These are phyloP conservation scores for Myxozyma monticola DNA, from an alignment of 805 yeast genomes.

Conservation along the genomic window DNA sequence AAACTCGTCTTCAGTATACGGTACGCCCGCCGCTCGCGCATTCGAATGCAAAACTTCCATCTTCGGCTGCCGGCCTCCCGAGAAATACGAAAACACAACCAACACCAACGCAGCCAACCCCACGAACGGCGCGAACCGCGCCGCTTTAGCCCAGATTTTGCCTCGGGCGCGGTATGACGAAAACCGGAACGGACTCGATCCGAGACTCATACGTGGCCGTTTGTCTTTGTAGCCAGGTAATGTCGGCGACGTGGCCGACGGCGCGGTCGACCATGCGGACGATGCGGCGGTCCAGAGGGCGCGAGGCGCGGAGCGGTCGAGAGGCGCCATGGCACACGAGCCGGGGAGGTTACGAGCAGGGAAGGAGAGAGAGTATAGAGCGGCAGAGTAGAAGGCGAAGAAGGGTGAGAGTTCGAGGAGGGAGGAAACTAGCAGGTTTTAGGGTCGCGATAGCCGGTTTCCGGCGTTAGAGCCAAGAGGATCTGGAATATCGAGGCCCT, in stretches of 20 bases:
- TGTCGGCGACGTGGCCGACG: constrained; percentile 1
- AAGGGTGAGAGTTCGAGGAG: too few relatives aligned
- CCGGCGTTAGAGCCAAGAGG: too few relatives aligned
- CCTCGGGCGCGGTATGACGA: constrained; percentile 2
- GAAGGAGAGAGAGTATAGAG: neutral
- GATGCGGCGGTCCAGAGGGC: neutral
- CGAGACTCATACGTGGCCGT: constrained; percentile 8
- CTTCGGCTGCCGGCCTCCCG: constrained; percentile 4
- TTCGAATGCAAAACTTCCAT: neutral
- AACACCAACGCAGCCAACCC: constrained; percentile 9
- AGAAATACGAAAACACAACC: neutral
- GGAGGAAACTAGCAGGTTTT: too few relatives aligned
- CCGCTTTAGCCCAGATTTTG: constrained; percentile 6
- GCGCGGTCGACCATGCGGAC: neutral
- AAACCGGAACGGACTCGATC: constrained; percentile 2
- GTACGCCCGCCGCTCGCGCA: constrained; percentile 1
- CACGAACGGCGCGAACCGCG: constrained; percentile 5
- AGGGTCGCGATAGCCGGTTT: too few relatives aligned
- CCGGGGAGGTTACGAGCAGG: neutral
- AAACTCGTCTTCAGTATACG: constrained; percentile 19
- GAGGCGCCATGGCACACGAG: too few relatives aligned
- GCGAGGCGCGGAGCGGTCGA: neutral
- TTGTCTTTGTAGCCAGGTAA: constrained; percentile 18
- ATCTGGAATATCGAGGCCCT: too few relatives aligned
- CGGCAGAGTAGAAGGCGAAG: neutral